These are phyloP conservation scores for Solanum megistacrolobum DNA, from an alignment of 257 asterid species.

Conservation along the genomic window DNA sequence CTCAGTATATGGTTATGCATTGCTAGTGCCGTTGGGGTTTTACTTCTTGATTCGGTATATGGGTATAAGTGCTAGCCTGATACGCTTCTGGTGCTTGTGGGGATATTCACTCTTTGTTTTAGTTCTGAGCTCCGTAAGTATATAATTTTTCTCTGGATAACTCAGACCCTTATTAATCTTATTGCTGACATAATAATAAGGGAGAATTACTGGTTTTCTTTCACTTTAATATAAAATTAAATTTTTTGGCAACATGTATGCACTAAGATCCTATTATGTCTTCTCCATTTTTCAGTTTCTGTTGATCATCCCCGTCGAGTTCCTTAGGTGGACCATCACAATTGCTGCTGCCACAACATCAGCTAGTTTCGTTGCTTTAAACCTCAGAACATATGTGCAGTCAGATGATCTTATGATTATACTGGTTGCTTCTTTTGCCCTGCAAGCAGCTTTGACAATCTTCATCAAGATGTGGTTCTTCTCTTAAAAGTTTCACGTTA, in stretches of 20 bases:
- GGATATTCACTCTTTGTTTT: slow-evolving; percentile 93
- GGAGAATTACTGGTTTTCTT: neutral
- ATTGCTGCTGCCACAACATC: slow-evolving; percentile 59
- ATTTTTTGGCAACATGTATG: neutral
- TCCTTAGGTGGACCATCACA: slow-evolving; percentile 66
- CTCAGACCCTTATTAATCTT: neutral
- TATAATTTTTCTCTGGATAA: neutral
- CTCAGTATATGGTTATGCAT: slow-evolving; percentile 74
- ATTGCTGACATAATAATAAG: neutral
- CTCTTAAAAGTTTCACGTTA: slow-evolving; percentile 3
- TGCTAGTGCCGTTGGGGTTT: slow-evolving; percentile 82
- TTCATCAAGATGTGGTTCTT: slow-evolving; percentile 95
- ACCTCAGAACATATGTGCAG: slow-evolving; percentile 54
- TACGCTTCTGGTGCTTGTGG: slow-evolving; percentile 99
- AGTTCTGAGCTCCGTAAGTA: slow-evolving; percentile 71
- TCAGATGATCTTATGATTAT: slow-evolving; percentile 40
- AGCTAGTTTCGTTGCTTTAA: slow-evolving; percentile 65
- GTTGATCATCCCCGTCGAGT: slow-evolving; percentile 66
- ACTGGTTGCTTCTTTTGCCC: slow-evolving; percentile 60
- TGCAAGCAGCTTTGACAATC: slow-evolving; percentile 77
- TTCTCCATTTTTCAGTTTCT: slow-evolving; percentile 41
- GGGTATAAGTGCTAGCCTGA: slow-evolving; percentile 74
- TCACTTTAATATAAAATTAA: neutral
- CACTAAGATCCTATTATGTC: slow-evolving; percentile 3
- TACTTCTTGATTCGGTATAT: slow-evolving; percentile 83